A percentile compares a stretch with the other conserved stretches of the same genome.
phyloP scores from a whole-genome alignment of 805 yeast species.

The Candida mattraensis region DNA sequence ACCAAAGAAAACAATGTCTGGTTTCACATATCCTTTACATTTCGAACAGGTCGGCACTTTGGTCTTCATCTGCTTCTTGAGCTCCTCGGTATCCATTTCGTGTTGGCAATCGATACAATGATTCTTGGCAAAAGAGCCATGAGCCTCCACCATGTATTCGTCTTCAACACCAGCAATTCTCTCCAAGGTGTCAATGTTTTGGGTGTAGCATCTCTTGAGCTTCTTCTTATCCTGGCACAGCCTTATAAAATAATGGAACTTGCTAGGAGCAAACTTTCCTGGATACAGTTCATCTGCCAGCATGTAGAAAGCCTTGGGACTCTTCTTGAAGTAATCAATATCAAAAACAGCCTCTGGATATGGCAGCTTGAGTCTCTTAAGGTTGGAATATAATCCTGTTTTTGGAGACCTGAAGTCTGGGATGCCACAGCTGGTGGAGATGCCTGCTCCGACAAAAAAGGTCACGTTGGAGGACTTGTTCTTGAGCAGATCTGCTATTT shows the following conservation, averaged over 20 bases:
- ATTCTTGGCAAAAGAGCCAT: conserved; percentile 85
- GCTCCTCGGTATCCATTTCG: conserved; percentile 48
- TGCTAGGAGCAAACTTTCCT: conserved; percentile 80
- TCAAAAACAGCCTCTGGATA: conserved; percentile 96
- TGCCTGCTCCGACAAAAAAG: conserved; percentile 89
- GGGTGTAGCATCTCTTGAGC: conserved; percentile 78
- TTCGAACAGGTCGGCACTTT: conserved; percentile 55
- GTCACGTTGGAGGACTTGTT: conserved; percentile 43
- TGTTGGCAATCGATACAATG: conserved; percentile 77
- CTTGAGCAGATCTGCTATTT: conserved; percentile 23
- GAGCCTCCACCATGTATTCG: conserved; percentile 80
- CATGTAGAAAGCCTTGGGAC: conserved; percentile 82
- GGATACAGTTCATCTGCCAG: conserved; percentile 86
- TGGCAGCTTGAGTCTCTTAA: conserved; percentile 72
- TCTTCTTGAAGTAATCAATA: conserved; percentile 70
- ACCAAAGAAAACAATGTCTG: conserved; percentile 93
- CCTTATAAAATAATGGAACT: conserved; percentile 72
- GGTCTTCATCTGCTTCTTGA: conserved; percentile 38
- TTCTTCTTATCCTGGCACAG: conserved; percentile 62
- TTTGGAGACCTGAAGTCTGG: conserved; percentile 93
- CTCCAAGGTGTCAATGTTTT: conserved; percentile 91
- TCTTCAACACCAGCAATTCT: conserved; percentile 73
- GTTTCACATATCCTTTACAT: conserved; percentile 82
- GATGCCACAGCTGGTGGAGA: conserved; percentile 89
- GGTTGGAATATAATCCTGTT: conserved; percentile 84